Base-by-base conservation (phyloP, 345 rosid genomes). In the Bruguiera gymnorhiza region DNA sequence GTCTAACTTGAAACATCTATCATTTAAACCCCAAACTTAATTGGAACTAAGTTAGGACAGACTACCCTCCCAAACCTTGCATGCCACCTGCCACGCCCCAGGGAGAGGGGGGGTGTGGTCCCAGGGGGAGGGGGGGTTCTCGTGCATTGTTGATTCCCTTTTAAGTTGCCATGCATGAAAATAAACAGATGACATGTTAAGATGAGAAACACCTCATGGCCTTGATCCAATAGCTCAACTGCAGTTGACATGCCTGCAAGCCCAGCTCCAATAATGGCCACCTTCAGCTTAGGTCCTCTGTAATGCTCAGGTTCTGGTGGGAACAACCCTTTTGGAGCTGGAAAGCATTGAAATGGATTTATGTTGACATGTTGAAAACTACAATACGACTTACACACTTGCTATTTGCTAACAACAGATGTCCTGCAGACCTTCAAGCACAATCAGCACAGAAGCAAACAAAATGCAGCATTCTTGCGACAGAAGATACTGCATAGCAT, bases 221-320 rank as follows among this genome's bases (percentile, higher is more conserved):
- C 99, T 82, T 95, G 99, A 83, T 95, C 97, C 79, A 95, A 69
- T 74, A 92, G 88, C 84, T 95, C 97, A 20, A 90, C 93, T 18
- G 99, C 99, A 53, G 97, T 95, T 11, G 99, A 92, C 99, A 95
- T 92, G 66, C 99, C 99, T 21, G 97, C 99, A 69, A 95, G 96
- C 72, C 99, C 99, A 74, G 99, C 93, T 68, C 99, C 99, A 57
- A 95, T 85, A 34, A 95, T 95, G 36, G 99, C 97, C 74, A 95
- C 97, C 82, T 95, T 95, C 74, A 95, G 81, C 88, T 95, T 95
- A 0, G 99, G 99, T 69, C 97, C 99, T 78, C 90, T 83, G 31
- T 95, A 90, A 60, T 80, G 87, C 73, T 85, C 91, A 51, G 99
- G 99, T 84, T 95, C 97, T 8, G 91, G 91, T 27, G 96, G 99